Evolutionary conservation across 306 rosid species (phyloP).

Genomic region (Lathyrus oleraceus): DNA sequence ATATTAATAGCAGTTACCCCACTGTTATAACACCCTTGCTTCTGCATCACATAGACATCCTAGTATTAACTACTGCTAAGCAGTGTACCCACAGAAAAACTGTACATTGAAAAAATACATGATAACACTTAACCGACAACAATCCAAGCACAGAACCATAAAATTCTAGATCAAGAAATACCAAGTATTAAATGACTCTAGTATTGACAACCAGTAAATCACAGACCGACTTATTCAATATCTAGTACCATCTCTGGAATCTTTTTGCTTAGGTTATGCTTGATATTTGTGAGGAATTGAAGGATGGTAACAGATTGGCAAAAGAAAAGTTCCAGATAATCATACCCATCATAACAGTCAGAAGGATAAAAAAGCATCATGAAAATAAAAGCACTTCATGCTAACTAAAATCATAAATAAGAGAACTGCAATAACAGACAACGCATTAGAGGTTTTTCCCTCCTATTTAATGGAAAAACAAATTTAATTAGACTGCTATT

Average conservation of each 20-base stretch:
- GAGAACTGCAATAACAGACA: not conserved
- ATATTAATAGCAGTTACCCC: not conserved
- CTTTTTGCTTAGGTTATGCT: not conserved
- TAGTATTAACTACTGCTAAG: not conserved
- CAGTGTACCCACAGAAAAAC: not conserved
- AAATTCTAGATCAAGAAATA: not conserved
- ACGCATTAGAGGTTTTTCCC: not conserved
- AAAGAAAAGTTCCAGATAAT: not conserved
- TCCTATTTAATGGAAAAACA: not conserved
- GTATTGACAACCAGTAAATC: not conserved
- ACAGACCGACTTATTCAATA: not conserved
- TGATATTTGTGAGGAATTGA: slow-evolving; percentile 8
- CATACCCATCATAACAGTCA: not conserved
- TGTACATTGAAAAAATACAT: not conserved
- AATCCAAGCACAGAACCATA: not conserved
- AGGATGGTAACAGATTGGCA: not conserved
- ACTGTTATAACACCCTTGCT: not conserved
- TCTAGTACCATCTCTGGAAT: not conserved
- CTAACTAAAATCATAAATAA: not conserved
- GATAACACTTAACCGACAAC: not conserved
- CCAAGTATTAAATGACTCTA: not conserved
- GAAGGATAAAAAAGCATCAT: not conserved
- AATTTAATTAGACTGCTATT: not conserved
- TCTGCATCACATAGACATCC: not conserved
- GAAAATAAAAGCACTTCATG: not conserved